Evolutionary conservation across 768 basidiomycete genomes (phyloP).

Genomic region (Termitomyces bulborhizus): DNA sequence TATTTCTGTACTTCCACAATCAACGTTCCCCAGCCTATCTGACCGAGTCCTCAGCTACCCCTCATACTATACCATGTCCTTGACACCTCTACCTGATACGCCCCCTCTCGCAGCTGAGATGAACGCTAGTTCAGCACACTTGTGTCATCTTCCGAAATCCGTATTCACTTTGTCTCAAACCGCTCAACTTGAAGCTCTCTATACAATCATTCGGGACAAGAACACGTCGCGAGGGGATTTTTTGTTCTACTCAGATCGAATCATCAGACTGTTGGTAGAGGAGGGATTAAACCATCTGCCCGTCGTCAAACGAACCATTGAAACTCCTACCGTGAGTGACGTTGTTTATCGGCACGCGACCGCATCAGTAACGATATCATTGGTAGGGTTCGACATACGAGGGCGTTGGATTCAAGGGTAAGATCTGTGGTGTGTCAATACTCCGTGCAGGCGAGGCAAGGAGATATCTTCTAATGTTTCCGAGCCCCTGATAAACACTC

Average conservation of each 20-base stretch:
- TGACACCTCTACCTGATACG: conserved; percentile 9
- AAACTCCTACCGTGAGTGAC: conserved; percentile 71
- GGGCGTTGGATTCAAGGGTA: conserved; percentile 93
- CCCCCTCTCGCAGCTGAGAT: conserved; percentile 21
- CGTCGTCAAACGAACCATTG: conserved; percentile 63
- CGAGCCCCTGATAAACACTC: not conserved
- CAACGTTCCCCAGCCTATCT: no score
- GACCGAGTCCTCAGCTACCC: no score
- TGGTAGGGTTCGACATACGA: conserved; percentile 71
- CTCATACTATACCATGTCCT: conserved; percentile 8
- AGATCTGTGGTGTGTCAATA: conserved; percentile 95
- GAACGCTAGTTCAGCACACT: conserved; percentile 30
- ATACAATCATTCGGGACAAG: conserved; percentile 91
- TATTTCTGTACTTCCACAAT: no score
- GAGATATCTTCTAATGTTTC: not conserved
- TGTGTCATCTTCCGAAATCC: conserved; percentile 58
- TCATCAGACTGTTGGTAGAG: conserved; percentile 78
- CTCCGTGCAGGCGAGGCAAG: conserved; percentile 85
- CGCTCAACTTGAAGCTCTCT: conserved; percentile 88
- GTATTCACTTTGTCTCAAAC: conserved; percentile 90
- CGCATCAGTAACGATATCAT: not conserved
- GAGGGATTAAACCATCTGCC: conserved; percentile 87
- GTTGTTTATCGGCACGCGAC: not conserved
- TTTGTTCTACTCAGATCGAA: conserved; percentile 90
- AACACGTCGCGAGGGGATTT: conserved; percentile 90